These are phyloP conservation scores for Coffea eugenioides DNA, from an alignment of 257 asterid species.

Conservation along the genomic window DNA sequence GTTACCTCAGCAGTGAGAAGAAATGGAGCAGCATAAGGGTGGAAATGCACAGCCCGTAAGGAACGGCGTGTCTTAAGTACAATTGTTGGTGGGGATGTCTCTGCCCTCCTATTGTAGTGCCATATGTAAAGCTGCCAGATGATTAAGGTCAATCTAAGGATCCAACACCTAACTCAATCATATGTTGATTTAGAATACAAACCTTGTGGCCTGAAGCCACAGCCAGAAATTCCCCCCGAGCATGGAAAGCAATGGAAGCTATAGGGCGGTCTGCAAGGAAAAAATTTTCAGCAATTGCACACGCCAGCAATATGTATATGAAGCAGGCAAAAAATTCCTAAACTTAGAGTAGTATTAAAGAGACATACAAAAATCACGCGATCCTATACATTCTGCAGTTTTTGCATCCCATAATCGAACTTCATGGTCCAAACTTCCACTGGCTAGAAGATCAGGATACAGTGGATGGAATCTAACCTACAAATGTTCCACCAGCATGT, in stretches of 20 bases:
- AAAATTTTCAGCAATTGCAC: constrained; percentile 17
- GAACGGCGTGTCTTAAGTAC: constrained; percentile 92
- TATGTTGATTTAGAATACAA: constrained; percentile 28
- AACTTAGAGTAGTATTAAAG: constrained; percentile 18
- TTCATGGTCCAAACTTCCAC: constrained; percentile 99
- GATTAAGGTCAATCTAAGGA: constrained; percentile 31
- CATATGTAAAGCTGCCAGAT: constrained; percentile 79
- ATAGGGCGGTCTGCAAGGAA: constrained; percentile 81
- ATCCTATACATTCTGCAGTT: constrained; percentile 85
- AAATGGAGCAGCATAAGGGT: constrained; percentile 92
- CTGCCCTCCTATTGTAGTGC: constrained; percentile 85
- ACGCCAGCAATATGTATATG: constrained; percentile 11
- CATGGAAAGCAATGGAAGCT: constrained; percentile 97
- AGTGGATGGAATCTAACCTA: constrained; percentile 98
- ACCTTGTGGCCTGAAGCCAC: constrained; percentile 99
- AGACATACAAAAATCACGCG: constrained; percentile 87
- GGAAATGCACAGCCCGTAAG: constrained; percentile 97
- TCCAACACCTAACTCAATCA: constrained; percentile 17
- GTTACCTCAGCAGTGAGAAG: constrained; percentile 98
- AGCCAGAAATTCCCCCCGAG: constrained; percentile 91
- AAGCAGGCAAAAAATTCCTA: not conserved
- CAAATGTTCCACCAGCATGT: constrained; percentile 30
- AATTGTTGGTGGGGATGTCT: constrained; percentile 75
- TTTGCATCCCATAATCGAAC: constrained; percentile 93
- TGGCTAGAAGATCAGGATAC: constrained; percentile 77